Evolutionary conservation across 2,329 filamentous ascomycete species (phyloP).

Genomic region (Monilinia vaccinii-corymbosi): DNA sequence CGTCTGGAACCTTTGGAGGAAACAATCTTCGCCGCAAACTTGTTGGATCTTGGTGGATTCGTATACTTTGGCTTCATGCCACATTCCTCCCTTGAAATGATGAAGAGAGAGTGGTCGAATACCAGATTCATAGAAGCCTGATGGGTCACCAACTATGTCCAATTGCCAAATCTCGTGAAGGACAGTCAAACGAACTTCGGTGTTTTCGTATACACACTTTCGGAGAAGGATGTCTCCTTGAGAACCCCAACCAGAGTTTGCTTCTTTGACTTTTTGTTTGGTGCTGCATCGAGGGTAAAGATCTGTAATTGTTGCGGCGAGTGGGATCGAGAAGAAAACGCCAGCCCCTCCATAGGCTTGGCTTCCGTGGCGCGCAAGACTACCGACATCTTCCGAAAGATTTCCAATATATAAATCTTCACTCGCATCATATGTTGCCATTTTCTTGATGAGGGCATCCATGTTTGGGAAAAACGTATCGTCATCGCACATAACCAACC

Average conservation of each 20-base stretch:
- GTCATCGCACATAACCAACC: conserved; percentile 30
- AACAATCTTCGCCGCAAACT: conserved; percentile 28
- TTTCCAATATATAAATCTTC: conserved; percentile 27
- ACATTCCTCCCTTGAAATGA: conserved; percentile 39
- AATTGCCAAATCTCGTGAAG: conserved; percentile 26
- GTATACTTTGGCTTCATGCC: conserved; percentile 34
- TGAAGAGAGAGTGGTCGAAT: conserved; percentile 24
- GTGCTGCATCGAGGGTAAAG: conserved; percentile 39
- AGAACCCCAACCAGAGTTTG: conserved; percentile 49
- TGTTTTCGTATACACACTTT: conserved; percentile 28
- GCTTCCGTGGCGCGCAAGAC: conserved; percentile 27
- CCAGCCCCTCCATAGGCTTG: conserved; percentile 29
- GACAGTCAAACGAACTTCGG: conserved; percentile 26
- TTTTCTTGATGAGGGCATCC: conserved; percentile 23
- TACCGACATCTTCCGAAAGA: conserved; percentile 27
- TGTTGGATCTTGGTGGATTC: conserved; percentile 24
- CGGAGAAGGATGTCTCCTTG: conserved; percentile 28
- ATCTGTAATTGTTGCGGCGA: conserved; percentile 38
- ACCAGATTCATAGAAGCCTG: conserved; percentile 28
- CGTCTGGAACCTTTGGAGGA: conserved; percentile 26
- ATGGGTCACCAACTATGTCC: conserved; percentile 26
- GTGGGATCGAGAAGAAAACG: conserved; percentile 30
- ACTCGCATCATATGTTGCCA: conserved; percentile 20
- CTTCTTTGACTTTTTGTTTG: conserved; percentile 42
- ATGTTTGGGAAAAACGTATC: conserved; percentile 29